Evolutionary conservation across 139 green algal genomes (phyloP), one percentile per base, ranked within the genome.

Genomic region (Micractinium sp.): DNA sequence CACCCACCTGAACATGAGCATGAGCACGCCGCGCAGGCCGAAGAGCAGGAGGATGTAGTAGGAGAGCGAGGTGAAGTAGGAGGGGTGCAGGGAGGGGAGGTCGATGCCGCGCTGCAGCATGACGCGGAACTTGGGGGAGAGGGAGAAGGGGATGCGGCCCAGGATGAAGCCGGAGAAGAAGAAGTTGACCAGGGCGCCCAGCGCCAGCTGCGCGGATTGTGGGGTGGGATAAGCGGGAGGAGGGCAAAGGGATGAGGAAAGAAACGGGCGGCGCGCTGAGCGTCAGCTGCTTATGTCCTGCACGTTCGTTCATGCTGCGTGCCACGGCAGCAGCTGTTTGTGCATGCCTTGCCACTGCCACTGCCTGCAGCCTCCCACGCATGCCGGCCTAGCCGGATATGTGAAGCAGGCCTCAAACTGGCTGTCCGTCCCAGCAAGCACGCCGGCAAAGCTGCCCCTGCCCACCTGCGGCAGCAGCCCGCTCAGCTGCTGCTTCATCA

Each of bases 41-140:
- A 99, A 98, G 60, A 99, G 93, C 87, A 98, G 92, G 63, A 98
- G 93, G 84, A 99, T 96, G 93, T 98, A 99, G 92, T 96, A 99
- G 31, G 96, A 98, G 27, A 99, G 93, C 60, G 88, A 94, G 38
- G 96, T 98, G 93, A 99, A 97, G 94, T 99, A 99, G 61, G 93
- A 95, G 31, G 98, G 95, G 83, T 99, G 96, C 80, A 99, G 92
- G 39, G 92, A 94, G 14, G 93, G 89, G 38, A 99, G 91, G 91
- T 99, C 97, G 69, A 99, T 96, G 61, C 97, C 97, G 36, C 96
- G 92, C 94, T 99, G 95, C 66, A 92, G 93, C 97, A 99, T 99
- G 78, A 94, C 91, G 85, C 95, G 93, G 91, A 99, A 99, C 63
- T 95, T 94, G 15, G 96, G 97, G 81, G 91, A 96, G 4, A 99